Evolutionary conservation across 1,139 yeast species (phyloP), one percentile per base, ranked within the genome.

Genomic region (Citeromyces hawaiiensis): DNA sequence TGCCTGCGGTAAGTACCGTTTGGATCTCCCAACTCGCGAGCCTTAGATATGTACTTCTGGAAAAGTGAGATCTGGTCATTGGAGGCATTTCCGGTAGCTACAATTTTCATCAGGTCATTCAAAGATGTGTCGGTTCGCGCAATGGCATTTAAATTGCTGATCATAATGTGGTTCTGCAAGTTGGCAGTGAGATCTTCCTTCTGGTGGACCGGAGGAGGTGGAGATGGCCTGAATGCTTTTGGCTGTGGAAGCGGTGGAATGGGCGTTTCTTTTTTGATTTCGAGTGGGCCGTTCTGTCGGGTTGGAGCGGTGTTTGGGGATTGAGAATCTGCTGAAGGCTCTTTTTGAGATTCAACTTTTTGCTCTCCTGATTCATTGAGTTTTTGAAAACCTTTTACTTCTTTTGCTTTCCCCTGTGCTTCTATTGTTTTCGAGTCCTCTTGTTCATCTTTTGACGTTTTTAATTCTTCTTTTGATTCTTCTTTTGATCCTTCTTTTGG

Each of bases 61-160:
- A 87, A 87, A 34, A 74, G 75, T 30, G 72, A 63, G 18, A 88
- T 80, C 54, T 86, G 91, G 7, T 70, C 76, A 1, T 73, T 70
- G 0, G 76, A 57, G 0, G 96, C 95, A 25, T 65, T 67, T 2
- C 95, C 94, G 44, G 78, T 71, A 0, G 97, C 96, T 2, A 88
- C 95, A 5, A 68, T 70, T 45, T 78, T 76, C 96, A 88, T 86
- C 40, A 88, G 60, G 2, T 70, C 61, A 48, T 76, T 80, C 39
- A 88, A 59, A 6, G 76, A 68, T 1, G 73, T 67, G 50, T 87
- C 94, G 4, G 70, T 66, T 37, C 83, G 69, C 0, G 96, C 96
- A 56, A 88, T 76, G 2, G 81, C 68, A 48, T 87, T 87, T 48
- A 88, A 67, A 51, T 87, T 83, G 6, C 79, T 73, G 47, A 88